Base-by-base conservation (phyloP, 345 rosid species). In the Gossypium arboreum region DNA sequence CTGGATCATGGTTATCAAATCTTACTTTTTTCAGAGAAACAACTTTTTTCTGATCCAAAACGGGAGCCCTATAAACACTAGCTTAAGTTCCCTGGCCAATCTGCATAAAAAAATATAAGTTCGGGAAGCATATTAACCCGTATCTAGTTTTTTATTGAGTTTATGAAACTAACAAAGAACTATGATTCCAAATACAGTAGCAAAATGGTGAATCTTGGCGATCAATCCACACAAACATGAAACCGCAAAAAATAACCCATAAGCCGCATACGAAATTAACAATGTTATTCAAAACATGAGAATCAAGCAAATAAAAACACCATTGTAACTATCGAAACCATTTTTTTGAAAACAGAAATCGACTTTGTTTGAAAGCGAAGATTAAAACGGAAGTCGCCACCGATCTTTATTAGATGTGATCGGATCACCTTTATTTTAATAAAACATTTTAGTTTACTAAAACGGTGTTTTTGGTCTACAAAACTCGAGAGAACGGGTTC, bases 31-130 rank as follows among this genome's bases (percentile, higher is more conserved):
- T 94, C 81, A 94, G 82, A 69, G 98, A 97, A 79, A 94, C 98
- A 70, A 90, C 84, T 78, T 94, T 94, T 87, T 84, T 92, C 73
- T 91, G 92, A 83, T 92, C 97, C 16, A 94, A 88, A 76, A 92
- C 97, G 51, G 95, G 89, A 62, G 98, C 98, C 76, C 97, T 89
- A 73, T 94, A 94, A 43, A 94, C 98, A 41, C 91, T 94, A 79
- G 97, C 88, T 69, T 94, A 92, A 56, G 98, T 94, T 78, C 98
- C 98, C 81, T 92, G 97, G 75, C 98, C 98, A 85, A 94, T 94
- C 98, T 94, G 88, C 89, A 84, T 4, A 65, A 47, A 41, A 17
- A 17, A 72, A 56, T 48, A 48, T 2, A 68, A 50, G 22, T 65
- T 65, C 17, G 20, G 8, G 20, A 47, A 48, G 34, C 63, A 74